These are phyloP conservation scores for Capsicum pubescens DNA, from an alignment of 257 asterid species.

Conservation along the genomic window DNA sequence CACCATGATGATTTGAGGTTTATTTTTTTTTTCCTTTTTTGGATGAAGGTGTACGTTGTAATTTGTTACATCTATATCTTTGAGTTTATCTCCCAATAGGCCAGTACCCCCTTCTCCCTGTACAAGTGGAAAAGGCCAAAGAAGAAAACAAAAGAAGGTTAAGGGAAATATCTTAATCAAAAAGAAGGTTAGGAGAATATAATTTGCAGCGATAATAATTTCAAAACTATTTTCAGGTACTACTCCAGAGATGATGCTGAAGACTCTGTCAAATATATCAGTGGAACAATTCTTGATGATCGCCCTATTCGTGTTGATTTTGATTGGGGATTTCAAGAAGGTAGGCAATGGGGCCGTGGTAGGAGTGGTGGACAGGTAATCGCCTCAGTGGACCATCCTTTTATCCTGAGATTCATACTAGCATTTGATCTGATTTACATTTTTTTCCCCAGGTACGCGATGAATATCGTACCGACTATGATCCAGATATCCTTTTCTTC, in stretches of 20 bases:
- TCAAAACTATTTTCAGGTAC: slow-evolving; percentile 56
- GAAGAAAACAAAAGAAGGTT: not conserved
- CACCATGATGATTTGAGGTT: not conserved
- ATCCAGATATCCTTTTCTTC: slow-evolving; percentile 94
- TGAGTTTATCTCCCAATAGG: slow-evolving; percentile 16
- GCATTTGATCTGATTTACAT: slow-evolving; percentile 30
- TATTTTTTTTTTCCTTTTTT: not conserved
- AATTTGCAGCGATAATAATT: not conserved
- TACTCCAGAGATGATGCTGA: slow-evolving; percentile 95
- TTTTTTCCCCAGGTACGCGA: slow-evolving; percentile 80
- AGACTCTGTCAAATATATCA: slow-evolving; percentile 85
- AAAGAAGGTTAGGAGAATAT: not conserved
- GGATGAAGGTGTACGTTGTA: not conserved
- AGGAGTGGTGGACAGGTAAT: slow-evolving; percentile 97
- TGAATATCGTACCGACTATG: slow-evolving; percentile 98
- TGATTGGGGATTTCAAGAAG: slow-evolving; percentile 99
- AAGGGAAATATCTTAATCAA: not conserved
- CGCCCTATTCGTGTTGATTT: slow-evolving; percentile 99
- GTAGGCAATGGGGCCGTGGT: slow-evolving; percentile 99
- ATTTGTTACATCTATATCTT: not conserved
- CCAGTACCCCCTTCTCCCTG: not conserved
- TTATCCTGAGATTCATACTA: slow-evolving; percentile 18
- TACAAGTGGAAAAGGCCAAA: not conserved
- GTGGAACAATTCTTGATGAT: slow-evolving; percentile 98
- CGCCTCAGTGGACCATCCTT: slow-evolving; percentile 25